Base-by-base conservation (phyloP, 768 basidiomycete species). In the Kockovaella imperatae region DNA sequence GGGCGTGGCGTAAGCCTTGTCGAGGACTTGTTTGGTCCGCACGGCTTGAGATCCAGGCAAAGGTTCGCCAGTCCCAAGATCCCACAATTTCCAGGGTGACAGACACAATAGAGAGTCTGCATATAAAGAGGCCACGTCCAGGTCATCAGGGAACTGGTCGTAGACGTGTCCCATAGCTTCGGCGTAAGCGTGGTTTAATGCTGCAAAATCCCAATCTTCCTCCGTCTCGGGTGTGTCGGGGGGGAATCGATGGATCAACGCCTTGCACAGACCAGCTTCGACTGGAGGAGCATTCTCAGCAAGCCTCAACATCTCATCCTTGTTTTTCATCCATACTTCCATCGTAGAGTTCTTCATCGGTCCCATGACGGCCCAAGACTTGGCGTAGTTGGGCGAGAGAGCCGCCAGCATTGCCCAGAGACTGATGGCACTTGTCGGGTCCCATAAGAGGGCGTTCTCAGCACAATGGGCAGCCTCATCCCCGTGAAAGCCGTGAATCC, bases 371-470 rank as follows among this genome's bases (percentile, higher is more conserved):
- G 57, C 57, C 62, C 62, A 67, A 1, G 50, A 28, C 42, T 62
- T 59, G 50, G 64, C 64, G 54, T 67, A 67, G 35, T 67, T 64
- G 3, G 62, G 56, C 28, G 62, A 62, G 2, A 54, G 43, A 14
- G 65, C 45, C 35, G 62, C 64, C 3, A 60, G 60, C 23, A 61
- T 23, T 3, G 57, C 65, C 65, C 65, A 67, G 31, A 56, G 54
- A n/a, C 53, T 60, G 45, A 62, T 57, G 6, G 46, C 49, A 25
- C 56, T 57, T 1, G 39, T 23, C 14, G 36, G 46, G 42, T 67
- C 65, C 34, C 54, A 53, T 6, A 41, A 42, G 15, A 61, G 31
- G 26, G 52, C 49, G 36, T 58, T 47, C 21, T 47, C n/a, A 41
- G 64, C 60, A 45, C 65, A 67, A 2, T 29, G 6, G 3, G 49